These are phyloP conservation scores for Entomortierella parvispora DNA, from an alignment of 192 early-diverging fungal species.

Conservation along the genomic window DNA sequence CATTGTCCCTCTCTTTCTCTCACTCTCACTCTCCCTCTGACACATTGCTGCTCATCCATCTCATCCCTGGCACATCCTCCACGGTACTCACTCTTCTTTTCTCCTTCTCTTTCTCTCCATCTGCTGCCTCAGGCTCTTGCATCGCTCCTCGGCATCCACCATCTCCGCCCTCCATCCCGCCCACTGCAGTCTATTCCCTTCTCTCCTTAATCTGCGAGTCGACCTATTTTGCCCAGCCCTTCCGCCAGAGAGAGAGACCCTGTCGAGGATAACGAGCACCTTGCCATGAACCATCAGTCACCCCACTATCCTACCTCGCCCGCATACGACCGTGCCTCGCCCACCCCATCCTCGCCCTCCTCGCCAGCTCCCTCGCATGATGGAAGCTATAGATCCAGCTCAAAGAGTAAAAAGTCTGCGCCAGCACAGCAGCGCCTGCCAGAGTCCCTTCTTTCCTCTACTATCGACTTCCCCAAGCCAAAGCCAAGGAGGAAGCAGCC, in stretches of 20 bases:
- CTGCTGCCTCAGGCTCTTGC: not conserved
- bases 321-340: constrained; percentile 39
- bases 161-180: no score
- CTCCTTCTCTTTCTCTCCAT: not conserved
- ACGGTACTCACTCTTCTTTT: not conserved
- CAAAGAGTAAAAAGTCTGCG: constrained; percentile 33
- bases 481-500: constrained; percentile 48
- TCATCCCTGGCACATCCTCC: not conserved
- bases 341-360: constrained; percentile 47
- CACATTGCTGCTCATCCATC: not conserved
- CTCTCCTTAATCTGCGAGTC: no score
- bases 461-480: constrained; percentile 51
- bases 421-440: constrained; percentile 29
- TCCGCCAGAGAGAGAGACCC: not conserved
- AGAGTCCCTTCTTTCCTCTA: constrained; percentile 49
- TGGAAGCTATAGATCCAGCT: constrained; percentile 39
- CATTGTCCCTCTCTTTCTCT: not conserved
- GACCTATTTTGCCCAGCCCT: no score
- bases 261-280: not conserved
- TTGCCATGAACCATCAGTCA: constrained; percentile 41
- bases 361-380: constrained; percentile 52
- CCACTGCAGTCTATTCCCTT: no score
- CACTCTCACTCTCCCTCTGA: not conserved
- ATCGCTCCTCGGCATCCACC: not conserved
- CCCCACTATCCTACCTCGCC: constrained; percentile 51